Conservation (phyloP, 495 filamentous ascomycete genomes). For the Annulohypoxylon moriforme region DNA sequence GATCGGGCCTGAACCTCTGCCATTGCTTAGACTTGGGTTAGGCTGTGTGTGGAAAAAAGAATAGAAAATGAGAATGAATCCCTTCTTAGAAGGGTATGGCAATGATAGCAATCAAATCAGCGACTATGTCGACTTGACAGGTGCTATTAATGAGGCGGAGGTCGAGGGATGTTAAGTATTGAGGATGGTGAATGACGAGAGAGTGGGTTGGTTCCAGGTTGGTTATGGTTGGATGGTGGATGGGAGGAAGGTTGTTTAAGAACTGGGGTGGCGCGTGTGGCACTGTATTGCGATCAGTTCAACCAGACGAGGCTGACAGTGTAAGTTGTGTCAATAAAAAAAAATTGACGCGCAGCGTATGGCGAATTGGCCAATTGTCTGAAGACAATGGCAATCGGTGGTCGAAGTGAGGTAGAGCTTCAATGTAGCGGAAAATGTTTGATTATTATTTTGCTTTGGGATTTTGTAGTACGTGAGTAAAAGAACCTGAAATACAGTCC, state of each 20-base stretch:
- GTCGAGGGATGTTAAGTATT: conserved; percentile 19
- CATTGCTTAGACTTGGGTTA: conserved; percentile 69
- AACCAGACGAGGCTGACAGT: conserved; percentile 25
- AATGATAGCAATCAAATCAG: conserved; percentile 51
- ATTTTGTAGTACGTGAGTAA: conserved; percentile 28
- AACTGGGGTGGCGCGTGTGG: conserved; percentile 31
- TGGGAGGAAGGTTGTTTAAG: conserved; percentile 10
- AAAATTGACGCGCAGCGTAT: conserved; percentile 21
- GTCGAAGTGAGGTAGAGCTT: conserved; percentile 31
- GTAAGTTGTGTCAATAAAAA: conserved; percentile 39
- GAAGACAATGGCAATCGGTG: conserved; percentile 44
- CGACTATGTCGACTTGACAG: conserved; percentile 41
- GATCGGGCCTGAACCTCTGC: conserved; percentile 91
- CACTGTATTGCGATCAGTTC: conserved; percentile 36
- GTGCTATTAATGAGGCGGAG: conserved; percentile 43
- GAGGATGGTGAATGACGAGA: conserved; percentile 45
- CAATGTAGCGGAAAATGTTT: conserved; percentile 26
- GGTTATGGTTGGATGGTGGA: conserved; percentile 12
- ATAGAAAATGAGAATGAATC: conserved; percentile 52
- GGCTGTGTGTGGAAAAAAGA: conserved; percentile 46
- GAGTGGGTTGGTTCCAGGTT: conserved; percentile 45
- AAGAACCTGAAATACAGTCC: conserved; percentile 32
- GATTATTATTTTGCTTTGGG: conserved; percentile 30
- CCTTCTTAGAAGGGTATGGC: conserved; percentile 59
- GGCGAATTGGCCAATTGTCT: conserved; percentile 50